phyloP scores from a whole-genome alignment of 768 basidiomycete species.

The Crepidotus variabilis region DNA sequence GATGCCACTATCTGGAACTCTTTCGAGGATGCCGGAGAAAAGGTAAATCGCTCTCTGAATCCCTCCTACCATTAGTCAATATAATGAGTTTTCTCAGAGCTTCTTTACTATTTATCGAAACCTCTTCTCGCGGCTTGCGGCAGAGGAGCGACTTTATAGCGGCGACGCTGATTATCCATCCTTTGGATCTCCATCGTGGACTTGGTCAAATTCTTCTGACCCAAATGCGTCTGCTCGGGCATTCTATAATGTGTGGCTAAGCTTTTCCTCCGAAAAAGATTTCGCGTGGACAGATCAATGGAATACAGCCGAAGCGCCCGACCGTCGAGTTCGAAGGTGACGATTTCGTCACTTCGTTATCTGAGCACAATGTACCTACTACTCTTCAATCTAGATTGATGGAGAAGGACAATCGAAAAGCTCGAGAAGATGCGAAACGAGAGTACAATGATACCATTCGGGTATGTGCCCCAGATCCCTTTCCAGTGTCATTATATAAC shows the following conservation, averaged over 20 bases:
- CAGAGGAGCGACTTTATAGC: constrained; percentile 64
- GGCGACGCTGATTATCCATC: constrained; percentile 58
- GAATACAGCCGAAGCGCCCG: constrained; percentile 81
- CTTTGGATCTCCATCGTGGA: constrained; percentile 78
- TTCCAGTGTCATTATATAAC: neutral
- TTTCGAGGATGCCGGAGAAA: constrained; percentile 53
- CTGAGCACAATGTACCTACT: neutral
- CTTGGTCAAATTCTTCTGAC: constrained; percentile 53
- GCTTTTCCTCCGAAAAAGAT: constrained; percentile 83
- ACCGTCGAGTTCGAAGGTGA: constrained; percentile 77
- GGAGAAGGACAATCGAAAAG: constrained; percentile 96
- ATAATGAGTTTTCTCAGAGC: constrained; percentile 43
- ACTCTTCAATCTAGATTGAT: constrained; percentile 52
- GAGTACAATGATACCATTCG: constrained; percentile 93
- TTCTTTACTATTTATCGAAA: constrained; percentile 90
- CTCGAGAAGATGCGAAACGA: constrained; percentile 77
- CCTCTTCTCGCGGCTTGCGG: constrained; percentile 76
- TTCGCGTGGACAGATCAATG: constrained; percentile 88
- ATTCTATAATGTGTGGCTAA: constrained; percentile 86
- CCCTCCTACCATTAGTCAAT: neutral
- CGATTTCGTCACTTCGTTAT: constrained; percentile 7
- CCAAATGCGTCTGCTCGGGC: constrained; percentile 50
- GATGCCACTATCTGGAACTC: constrained; percentile 64
- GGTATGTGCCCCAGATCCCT: constrained; percentile 41
- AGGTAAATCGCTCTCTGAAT: constrained; percentile 36